Percentiles rank a stretch among this genome's conserved stretches.
Evolutionary conservation across 257 asterid species (phyloP).

Genomic region (Solanum neorickii): DNA sequence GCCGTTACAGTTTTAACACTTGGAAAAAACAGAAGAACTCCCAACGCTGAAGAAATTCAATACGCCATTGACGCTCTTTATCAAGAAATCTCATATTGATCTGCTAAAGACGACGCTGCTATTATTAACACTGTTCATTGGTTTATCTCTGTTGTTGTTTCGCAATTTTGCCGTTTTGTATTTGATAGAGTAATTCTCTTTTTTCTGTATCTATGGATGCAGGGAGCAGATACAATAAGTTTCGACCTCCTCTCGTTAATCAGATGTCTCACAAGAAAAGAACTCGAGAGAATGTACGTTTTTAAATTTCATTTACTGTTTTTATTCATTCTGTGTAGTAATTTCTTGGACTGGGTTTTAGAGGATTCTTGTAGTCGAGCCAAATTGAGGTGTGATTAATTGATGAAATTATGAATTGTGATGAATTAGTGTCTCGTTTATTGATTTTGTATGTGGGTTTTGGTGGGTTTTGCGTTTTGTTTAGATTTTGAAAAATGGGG

Average conservation of each 20-base stretch:
- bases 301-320: not conserved
- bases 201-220: not conserved
- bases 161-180: not conserved
- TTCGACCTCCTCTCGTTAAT: not conserved
- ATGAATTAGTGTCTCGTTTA: not conserved
- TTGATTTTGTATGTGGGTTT: not conserved
- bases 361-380: not conserved
- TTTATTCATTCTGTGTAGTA: not conserved
- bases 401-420: not conserved
- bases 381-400: not conserved
- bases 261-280: not conserved
- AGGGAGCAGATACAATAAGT: not conserved
- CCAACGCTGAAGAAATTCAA: not conserved
- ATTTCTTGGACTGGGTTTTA: not conserved
- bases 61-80: not conserved
- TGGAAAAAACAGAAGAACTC: fast-evolving
- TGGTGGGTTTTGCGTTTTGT: not conserved
- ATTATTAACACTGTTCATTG: not conserved
- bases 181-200: not conserved
- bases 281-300: not conserved
- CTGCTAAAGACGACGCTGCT: not conserved
- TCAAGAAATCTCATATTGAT: not conserved
- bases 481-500: not conserved
- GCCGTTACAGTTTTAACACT: not conserved
- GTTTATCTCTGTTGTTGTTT: not conserved